These are phyloP conservation scores for Noccaea caerulescens DNA, from an alignment of 345 rosid species.

Conservation along the genomic window DNA sequence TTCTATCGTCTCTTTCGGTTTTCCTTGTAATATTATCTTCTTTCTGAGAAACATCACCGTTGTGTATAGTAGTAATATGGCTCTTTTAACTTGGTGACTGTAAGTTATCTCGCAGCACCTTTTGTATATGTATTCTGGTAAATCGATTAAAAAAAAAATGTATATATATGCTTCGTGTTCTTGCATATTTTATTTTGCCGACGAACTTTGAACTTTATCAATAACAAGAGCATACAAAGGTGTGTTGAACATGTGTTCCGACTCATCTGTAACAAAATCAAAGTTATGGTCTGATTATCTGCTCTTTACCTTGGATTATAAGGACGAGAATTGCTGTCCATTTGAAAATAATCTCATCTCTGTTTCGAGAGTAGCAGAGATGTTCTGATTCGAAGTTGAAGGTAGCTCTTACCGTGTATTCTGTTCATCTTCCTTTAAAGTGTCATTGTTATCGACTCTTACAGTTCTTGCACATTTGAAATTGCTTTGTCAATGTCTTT, in stretches of 20 bases:
- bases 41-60: not conserved
- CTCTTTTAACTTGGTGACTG: not conserved
- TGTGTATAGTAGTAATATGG: conserved; percentile 10
- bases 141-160: no score
- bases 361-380: not conserved
- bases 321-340: not conserved
- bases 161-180: no score
- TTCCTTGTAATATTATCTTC: conserved; percentile 33
- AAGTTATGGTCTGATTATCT: no score
- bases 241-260: not conserved
- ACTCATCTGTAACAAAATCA: no score
- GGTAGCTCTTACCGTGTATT: not conserved
- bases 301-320: no score
- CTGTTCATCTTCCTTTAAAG: no score
- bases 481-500: conserved; percentile 1
- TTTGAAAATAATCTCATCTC: not conserved
- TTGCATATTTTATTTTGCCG: not conserved
- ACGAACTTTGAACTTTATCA: not conserved
- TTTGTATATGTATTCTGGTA: no score
- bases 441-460: not conserved
- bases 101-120: not conserved
- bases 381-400: not conserved
- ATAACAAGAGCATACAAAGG: not conserved
- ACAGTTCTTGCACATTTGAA: not conserved
- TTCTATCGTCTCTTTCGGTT: conserved; percentile 6